phyloP scores from a whole-genome alignment of 805 yeast genomes.

The Debaryomyces hansenii region DNA sequence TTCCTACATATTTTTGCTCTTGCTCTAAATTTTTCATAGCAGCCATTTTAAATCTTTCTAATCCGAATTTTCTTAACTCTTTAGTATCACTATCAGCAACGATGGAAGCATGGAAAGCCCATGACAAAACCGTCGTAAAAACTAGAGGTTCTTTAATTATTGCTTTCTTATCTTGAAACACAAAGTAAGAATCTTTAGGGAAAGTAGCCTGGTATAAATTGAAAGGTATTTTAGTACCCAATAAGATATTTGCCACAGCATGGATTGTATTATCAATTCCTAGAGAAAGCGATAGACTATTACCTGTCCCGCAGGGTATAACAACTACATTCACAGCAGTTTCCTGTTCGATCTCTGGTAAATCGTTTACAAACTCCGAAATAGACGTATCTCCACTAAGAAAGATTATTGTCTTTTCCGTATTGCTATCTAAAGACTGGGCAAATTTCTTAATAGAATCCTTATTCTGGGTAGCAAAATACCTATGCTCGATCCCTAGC shows the following conservation, averaged over 20 bases:
- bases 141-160: slow-evolving; percentile 18
- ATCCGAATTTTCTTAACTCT: slow-evolving; percentile 63
- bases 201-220: slow-evolving; percentile 46
- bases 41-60: slow-evolving; percentile 67
- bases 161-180: slow-evolving; percentile 18
- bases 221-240: slow-evolving; percentile 28
- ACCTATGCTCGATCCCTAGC: slow-evolving; percentile 35
- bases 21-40: slow-evolving; percentile 52
- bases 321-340: slow-evolving; percentile 25
- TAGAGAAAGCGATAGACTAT: slow-evolving; percentile 69
- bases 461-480: slow-evolving; percentile 43
- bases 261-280: slow-evolving; percentile 30
- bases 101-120: slow-evolving; percentile 85
- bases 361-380: slow-evolving; percentile 67
- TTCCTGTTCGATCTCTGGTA: slow-evolving; percentile 13
- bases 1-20: slow-evolving; percentile 55
- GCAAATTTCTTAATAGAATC: slow-evolving; percentile 45
- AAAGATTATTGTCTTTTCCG: slow-evolving; percentile 47
- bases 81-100: slow-evolving; percentile 79
- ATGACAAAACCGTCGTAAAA: slow-evolving; percentile 68
- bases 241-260: slow-evolving; percentile 19
- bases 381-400: slow-evolving; percentile 88
- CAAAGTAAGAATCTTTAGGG: slow-evolving; percentile 30
- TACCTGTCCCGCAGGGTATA: slow-evolving; percentile 85
- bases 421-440: slow-evolving; percentile 15